Evolutionary conservation across 1,284 basidiomycete genomes (phyloP).

Genomic region (Apiotrichum veenhuisii): DNA sequence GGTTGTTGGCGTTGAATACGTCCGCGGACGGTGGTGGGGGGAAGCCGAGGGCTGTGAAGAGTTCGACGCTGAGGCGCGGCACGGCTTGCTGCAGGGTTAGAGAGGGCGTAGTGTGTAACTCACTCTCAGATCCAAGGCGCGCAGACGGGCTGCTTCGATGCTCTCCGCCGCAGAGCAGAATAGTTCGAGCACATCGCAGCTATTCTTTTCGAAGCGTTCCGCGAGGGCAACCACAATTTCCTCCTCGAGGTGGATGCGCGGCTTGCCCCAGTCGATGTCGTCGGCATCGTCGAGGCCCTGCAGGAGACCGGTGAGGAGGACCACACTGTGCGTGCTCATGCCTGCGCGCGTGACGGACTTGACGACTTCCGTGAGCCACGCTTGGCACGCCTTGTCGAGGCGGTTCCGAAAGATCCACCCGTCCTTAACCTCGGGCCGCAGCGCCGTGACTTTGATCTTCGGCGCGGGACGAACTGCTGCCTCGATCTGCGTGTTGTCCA

Average conservation of each 20-base stretch:
- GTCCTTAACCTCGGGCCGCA: constrained; percentile 13
- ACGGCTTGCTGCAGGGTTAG: constrained; percentile 2
- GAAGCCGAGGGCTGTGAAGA: constrained; percentile 13
- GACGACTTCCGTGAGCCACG: constrained; percentile 11
- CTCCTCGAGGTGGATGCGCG: constrained; percentile 27
- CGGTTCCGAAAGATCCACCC: constrained; percentile 11
- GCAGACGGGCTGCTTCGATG: constrained; percentile 17
- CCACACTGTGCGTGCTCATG: not conserved
- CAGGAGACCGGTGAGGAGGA: constrained; percentile 20
- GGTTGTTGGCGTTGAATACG: not conserved
- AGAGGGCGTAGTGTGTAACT: not conserved
- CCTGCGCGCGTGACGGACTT: constrained; percentile 3
- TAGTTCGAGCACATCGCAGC: constrained; percentile 4
- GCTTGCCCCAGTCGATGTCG: constrained; percentile 28
- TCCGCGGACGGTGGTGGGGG: not conserved
- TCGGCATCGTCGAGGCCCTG: constrained; percentile 22
- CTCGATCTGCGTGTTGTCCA: constrained; percentile 1
- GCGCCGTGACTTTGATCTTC: not conserved
- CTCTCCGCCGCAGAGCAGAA: constrained; percentile 18
- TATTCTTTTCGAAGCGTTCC: constrained; percentile 8
- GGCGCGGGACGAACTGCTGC: constrained; percentile 11
- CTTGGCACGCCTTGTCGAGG: constrained; percentile 13
- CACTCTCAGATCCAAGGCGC: constrained; percentile 26
- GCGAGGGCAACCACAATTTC: constrained; percentile 23
- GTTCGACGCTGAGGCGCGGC: constrained; percentile 8